Percentiles rank a stretch among this genome's conserved stretches.
Evolutionary conservation across 495 filamentous ascomycete species (phyloP).

Genomic region (Patellaria atrata): DNA sequence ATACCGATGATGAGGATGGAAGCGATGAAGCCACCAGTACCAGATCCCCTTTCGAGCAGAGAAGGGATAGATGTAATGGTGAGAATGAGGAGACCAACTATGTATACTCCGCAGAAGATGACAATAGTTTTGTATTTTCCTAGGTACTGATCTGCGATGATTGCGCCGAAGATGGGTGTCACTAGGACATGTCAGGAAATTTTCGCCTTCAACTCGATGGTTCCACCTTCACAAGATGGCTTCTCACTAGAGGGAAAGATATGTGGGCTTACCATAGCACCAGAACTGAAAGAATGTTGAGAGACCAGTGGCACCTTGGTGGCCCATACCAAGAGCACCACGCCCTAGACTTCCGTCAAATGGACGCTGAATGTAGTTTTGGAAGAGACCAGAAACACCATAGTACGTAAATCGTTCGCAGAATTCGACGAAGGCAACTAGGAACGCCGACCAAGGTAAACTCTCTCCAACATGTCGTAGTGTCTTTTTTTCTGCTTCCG

Average conservation of each 20-base stretch:
- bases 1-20: constrained; percentile 40
- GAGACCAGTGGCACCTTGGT: constrained; percentile 41
- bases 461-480: constrained; percentile 15
- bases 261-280: constrained; percentile 38
- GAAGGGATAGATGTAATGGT: constrained; percentile 24
- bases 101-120: constrained; percentile 35
- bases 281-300: constrained; percentile 51
- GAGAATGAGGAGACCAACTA: constrained; percentile 29
- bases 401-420: constrained; percentile 59
- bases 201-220: no score
- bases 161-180: constrained; percentile 43
- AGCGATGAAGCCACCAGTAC: constrained; percentile 24
- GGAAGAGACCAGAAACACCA: constrained; percentile 38
- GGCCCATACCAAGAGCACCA: constrained; percentile 40
- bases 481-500: constrained; percentile 14
- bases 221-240: no score
- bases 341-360: constrained; percentile 25
- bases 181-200: no score
- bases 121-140: constrained; percentile 59
- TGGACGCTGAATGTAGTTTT: constrained; percentile 45
- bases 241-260: no score
- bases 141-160: constrained; percentile 50
- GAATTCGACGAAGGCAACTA: constrained; percentile 47
- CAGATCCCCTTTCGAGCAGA: constrained; percentile 22
- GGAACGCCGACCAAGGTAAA: constrained; percentile 30